A percentile compares a stretch with the other conserved stretches of the same genome.
phyloP scores from a whole-genome alignment of 805 yeast genomes.

The Yamadazyma akitaensis region DNA sequence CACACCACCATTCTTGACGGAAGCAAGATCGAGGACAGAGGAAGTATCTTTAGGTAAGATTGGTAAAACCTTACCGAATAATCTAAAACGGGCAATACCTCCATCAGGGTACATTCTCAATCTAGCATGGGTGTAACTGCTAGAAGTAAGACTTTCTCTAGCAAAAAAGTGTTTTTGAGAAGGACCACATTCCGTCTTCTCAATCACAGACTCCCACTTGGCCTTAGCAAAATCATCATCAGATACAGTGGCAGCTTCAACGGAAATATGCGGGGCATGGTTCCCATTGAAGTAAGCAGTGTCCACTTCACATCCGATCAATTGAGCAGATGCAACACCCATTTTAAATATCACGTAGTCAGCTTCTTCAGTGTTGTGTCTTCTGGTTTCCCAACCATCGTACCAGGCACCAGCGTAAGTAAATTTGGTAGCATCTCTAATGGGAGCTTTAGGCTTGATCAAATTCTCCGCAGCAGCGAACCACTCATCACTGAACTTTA shows the following conservation, averaged over 20 bases:
- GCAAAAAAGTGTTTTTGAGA: conserved; percentile 79
- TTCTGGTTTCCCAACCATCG: conserved; percentile 98
- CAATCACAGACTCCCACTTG: conserved; percentile 70
- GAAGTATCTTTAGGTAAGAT: conserved; percentile 48
- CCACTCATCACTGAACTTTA: conserved; percentile 83
- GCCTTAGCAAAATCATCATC: conserved; percentile 34
- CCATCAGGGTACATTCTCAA: conserved; percentile 97
- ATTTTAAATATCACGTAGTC: conserved; percentile 85
- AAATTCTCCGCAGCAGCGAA: conserved; percentile 90
- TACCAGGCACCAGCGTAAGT: conserved; percentile 93
- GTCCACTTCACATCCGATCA: conserved; percentile 85
- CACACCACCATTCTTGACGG: conserved; percentile 84
- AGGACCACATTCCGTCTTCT: conserved; percentile 82
- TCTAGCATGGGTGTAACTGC: conserved; percentile 72
- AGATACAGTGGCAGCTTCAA: conserved; percentile 59
- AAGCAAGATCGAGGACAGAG: conserved; percentile 63
- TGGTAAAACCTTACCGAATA: conserved; percentile 83
- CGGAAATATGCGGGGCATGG: conserved; percentile 87
- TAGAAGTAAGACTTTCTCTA: conserved; percentile 54
- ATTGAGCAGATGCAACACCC: conserved; percentile 78
- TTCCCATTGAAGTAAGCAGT: conserved; percentile 94
- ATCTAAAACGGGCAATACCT: conserved; percentile 91
- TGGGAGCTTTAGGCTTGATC: conserved; percentile 75
- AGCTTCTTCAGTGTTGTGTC: conserved; percentile 81
- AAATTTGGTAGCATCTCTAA: conserved; percentile 77